Conservation (phyloP, 2,329 filamentous ascomycete species). For the Stachybotrys chartarum region DNA sequence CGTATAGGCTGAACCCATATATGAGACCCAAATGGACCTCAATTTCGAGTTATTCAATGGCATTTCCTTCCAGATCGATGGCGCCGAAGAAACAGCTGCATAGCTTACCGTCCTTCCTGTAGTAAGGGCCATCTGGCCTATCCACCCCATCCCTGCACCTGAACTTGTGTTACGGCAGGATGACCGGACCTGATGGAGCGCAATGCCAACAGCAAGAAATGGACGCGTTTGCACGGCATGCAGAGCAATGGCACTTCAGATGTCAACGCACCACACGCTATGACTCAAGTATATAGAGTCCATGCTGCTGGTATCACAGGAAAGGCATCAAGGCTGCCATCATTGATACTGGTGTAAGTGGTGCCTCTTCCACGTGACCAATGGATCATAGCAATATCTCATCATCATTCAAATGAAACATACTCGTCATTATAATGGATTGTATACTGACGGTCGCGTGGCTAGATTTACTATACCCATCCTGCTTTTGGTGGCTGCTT, state of each 20-base stretch:
- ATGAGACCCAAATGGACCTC: constrained; percentile 3
- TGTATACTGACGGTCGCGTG: too few relatives aligned
- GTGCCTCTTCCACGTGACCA: not conserved
- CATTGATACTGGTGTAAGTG: constrained; percentile 41
- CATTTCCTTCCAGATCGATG: constrained; percentile 14
- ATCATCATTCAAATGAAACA: too few relatives aligned
- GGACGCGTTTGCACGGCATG: not conserved
- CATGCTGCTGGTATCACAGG: constrained; percentile 35
- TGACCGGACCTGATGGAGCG: not conserved
- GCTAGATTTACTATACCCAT: constrained; percentile 50
- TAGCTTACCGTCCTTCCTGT: constrained; percentile 1
- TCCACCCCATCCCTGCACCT: constrained; percentile 9
- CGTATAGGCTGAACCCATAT: not conserved
- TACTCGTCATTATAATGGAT: too few relatives aligned
- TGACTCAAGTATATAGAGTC: constrained; percentile 45
- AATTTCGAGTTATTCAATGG: constrained; percentile 14
- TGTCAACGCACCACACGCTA: constrained; percentile 30
- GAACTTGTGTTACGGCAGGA: not conserved
- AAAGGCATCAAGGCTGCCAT: constrained; percentile 41
- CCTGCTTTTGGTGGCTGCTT: constrained; percentile 56
- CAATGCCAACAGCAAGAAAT: not conserved
- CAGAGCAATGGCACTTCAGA: not conserved
- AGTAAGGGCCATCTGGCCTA: constrained; percentile 22
- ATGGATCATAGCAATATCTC: constrained; percentile 18
- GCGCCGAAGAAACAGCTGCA: constrained; percentile 21